A percentile compares a stretch with the other conserved stretches of the same genome.
Evolutionary conservation across 1,284 basidiomycete genomes (phyloP).

Genomic region (Xerocomus cyaneibrunnescens): DNA sequence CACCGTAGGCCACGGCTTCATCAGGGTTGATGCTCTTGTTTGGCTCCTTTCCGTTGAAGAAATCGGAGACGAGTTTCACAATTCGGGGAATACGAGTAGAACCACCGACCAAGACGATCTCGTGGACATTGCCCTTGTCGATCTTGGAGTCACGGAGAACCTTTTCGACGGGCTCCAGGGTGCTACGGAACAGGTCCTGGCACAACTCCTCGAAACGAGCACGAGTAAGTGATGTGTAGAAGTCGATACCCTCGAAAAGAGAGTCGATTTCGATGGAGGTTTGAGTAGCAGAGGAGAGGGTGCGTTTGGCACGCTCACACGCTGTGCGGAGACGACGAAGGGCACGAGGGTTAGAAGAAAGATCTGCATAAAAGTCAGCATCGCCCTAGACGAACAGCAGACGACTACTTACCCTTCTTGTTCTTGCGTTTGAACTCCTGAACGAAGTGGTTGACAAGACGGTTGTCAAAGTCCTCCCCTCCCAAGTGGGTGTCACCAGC

Average conservation of each 20-base stretch:
- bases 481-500: conserved; percentile 99
- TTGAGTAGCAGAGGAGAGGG: conserved; percentile 95
- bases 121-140: conserved; percentile 93
- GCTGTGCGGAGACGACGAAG: conserved; percentile 97
- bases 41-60: conserved; percentile 97
- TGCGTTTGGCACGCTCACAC: conserved; percentile 99
- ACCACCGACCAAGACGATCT: conserved; percentile 97
- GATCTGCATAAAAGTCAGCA: conserved; percentile 50
- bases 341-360: conserved; percentile 92
- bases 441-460: conserved; percentile 96
- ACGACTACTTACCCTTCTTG: conserved; percentile 75
- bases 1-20: conserved; percentile 99
- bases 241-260: conserved; percentile 96
- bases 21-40: conserved; percentile 99
- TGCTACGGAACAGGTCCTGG: conserved; percentile 96
- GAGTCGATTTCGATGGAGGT: conserved; percentile 99
- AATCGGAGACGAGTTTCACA: conserved; percentile 97
- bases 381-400: neutral
- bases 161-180: conserved; percentile 98
- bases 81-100: conserved; percentile 99
- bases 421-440: conserved; percentile 99
- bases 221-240: conserved; percentile 98
- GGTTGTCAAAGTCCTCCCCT: conserved; percentile 99
- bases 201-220: conserved; percentile 99
- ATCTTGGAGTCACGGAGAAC: conserved; percentile 98